A percentile compares a stretch with the other conserved stretches of the same genome.
phyloP scores from a whole-genome alignment of 306 rosid genomes.

The Elaeagnus macrophylla region DNA sequence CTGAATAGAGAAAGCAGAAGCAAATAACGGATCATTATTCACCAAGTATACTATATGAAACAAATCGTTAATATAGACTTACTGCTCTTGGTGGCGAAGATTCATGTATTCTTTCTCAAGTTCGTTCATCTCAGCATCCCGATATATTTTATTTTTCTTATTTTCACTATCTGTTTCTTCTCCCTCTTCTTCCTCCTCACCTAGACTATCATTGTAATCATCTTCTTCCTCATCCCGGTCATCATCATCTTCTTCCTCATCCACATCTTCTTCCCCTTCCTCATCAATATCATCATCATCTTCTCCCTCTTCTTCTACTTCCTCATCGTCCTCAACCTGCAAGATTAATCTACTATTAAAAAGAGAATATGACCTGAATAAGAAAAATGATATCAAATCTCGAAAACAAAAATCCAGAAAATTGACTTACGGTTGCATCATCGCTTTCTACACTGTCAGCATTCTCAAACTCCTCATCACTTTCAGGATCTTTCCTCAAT shows the following conservation, averaged over 20 bases:
- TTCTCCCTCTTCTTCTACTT: slow-evolving; percentile 1
- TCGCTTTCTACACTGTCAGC: slow-evolving; percentile 11
- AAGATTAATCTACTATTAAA: slow-evolving; percentile 16
- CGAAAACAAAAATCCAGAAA: not conserved
- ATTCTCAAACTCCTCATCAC: slow-evolving; percentile 21
- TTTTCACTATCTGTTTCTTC: slow-evolving; percentile 20
- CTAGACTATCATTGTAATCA: slow-evolving; percentile 25
- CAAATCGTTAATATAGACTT: slow-evolving; percentile 22
- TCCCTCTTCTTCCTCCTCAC: slow-evolving; percentile 27
- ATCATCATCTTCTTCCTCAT: slow-evolving; percentile 18
- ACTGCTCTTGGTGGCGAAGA: slow-evolving; percentile 68
- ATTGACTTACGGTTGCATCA: slow-evolving; percentile 17
- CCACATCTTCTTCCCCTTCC: slow-evolving; percentile 17
- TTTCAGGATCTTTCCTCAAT: slow-evolving; percentile 15
- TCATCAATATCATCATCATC: not conserved
- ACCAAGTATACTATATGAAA: not conserved
- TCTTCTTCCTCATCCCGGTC: slow-evolving; percentile 20
- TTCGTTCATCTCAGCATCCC: slow-evolving; percentile 64
- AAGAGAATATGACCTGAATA: not conserved
- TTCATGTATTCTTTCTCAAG: slow-evolving; percentile 67
- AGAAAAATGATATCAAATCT: not conserved
- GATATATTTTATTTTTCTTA: slow-evolving; percentile 4
- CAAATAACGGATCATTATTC: not conserved
- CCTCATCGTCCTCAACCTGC: slow-evolving; percentile 19
- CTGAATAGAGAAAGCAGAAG: not conserved